Conservation (phyloP, 345 rosid species). For the Gossypium anomalum region DNA sequence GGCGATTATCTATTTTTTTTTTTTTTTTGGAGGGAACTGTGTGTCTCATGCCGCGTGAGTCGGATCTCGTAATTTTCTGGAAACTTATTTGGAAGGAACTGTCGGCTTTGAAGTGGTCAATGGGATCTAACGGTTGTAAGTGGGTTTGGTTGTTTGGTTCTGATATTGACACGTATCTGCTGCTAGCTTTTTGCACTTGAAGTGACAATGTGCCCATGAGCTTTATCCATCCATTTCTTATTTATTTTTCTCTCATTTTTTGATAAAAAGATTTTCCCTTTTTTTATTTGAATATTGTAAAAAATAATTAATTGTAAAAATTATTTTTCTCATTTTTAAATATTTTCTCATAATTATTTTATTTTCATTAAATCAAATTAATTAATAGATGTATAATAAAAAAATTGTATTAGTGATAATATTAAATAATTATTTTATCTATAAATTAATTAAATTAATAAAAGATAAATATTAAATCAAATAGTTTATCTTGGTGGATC, state of each 20-base stretch:
- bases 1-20: not conserved
- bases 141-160: not conserved
- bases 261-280: too few species aligned
- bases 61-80: constrained; percentile 4
- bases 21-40: not conserved
- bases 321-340: too few species aligned
- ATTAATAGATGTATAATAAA: too few species aligned
- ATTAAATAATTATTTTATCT: too few species aligned
- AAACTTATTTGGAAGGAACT: constrained; percentile 2
- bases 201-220: not conserved
- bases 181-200: not conserved
- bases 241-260: not conserved
- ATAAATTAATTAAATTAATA: too few species aligned
- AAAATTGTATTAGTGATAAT: too few species aligned
- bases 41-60: constrained; percentile 3
- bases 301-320: too few species aligned
- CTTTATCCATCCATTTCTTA: not conserved
- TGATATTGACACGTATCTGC: not conserved
- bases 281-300: too few species aligned
- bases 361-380: too few species aligned
- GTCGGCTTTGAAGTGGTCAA: constrained; percentile 17
- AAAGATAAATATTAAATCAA: too few species aligned
- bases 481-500: too few species aligned
- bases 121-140: constrained; percentile 3
- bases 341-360: too few species aligned